Evolutionary conservation across 2,329 filamentous ascomycete genomes (phyloP).

Genomic region (Aureobasidium sp.): DNA sequence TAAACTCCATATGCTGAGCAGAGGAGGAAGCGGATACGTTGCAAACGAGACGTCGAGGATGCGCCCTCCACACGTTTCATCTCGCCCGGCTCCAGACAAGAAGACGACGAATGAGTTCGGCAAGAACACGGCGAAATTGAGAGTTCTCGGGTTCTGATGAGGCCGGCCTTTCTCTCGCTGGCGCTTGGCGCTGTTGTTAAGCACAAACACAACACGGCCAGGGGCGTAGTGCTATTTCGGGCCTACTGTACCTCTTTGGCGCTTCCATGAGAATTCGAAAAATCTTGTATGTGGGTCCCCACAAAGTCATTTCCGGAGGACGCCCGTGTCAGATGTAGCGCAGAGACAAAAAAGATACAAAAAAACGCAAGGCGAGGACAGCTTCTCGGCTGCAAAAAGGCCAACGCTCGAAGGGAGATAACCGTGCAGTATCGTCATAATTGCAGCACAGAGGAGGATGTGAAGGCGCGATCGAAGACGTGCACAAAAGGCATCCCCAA

Average conservation of each 20-base stretch:
- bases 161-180: not conserved
- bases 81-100: not conserved
- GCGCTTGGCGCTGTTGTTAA: constrained; percentile 5
- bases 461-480: not conserved
- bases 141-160: not conserved
- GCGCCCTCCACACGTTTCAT: not conserved
- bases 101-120: not conserved
- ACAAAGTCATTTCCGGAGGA: constrained; percentile 11
- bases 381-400: constrained; percentile 9
- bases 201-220: constrained; percentile 3
- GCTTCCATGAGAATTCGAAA: constrained; percentile 15
- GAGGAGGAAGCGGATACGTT: not conserved
- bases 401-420: not conserved
- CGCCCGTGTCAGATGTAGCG: constrained; percentile 8
- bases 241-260: not conserved
- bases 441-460: constrained; percentile 1
- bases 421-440: constrained; percentile 11
- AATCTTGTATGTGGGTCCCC: constrained; percentile 16
- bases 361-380: constrained; percentile 3
- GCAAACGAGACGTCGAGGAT: not conserved
- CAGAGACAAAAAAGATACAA: constrained; percentile 7
- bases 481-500: constrained; percentile 4
- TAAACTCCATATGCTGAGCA: not conserved
- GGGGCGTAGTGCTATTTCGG: constrained; percentile 13
- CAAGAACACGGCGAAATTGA: constrained; percentile 1